Base-by-base conservation (phyloP, 768 basidiomycete species). In the Pleurotus tuoliensis region DNA sequence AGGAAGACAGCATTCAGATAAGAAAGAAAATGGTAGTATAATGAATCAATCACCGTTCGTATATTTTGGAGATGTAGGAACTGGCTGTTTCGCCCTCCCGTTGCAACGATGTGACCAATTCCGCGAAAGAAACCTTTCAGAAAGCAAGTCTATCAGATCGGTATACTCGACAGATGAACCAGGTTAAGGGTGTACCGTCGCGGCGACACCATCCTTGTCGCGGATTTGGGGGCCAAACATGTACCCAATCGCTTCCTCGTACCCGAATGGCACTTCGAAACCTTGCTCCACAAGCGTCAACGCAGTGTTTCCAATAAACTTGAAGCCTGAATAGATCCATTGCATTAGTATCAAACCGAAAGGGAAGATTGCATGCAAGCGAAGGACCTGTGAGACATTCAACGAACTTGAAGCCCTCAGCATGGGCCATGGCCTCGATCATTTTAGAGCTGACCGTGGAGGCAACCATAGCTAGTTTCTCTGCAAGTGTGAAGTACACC, bases 381-480 rank as follows among this genome's bases (percentile, higher is more conserved):
- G 4, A 53, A 66, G 25, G 46, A 87, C 90, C 92, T 34, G 93
- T 95, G 43, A 95, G 70, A 64, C 90, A 94, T 66, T 95, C 92
- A 6, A 80, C 79, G 65, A 93, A 94, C 63, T 79, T 83, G 74
- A 94, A 94, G 1, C 90, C 91, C 64, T 94, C 92, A 4, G 66
- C 66, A 30, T 71, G 64, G 0, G 92, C 92, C 75, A 95, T 90
- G 2, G 81, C 74, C 64, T 87, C 84, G 5, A 94, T 71, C 92
- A 95, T 92, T 71, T 91, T 94, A 12, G 90, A 93, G 65, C 91
- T 94, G 13, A 95, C 93, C 4, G 91, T 90, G 1, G 92, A 93
- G 4, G 90, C 91, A 5, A 94, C 86, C 83, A 95, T 90, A 2
- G 87, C 91, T 5, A 94, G 73, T 62, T 84, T 86, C 4, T 81